Evolutionary conservation across 2,329 filamentous ascomycete genomes (phyloP).

Genomic region (Fusarium proliferatum): DNA sequence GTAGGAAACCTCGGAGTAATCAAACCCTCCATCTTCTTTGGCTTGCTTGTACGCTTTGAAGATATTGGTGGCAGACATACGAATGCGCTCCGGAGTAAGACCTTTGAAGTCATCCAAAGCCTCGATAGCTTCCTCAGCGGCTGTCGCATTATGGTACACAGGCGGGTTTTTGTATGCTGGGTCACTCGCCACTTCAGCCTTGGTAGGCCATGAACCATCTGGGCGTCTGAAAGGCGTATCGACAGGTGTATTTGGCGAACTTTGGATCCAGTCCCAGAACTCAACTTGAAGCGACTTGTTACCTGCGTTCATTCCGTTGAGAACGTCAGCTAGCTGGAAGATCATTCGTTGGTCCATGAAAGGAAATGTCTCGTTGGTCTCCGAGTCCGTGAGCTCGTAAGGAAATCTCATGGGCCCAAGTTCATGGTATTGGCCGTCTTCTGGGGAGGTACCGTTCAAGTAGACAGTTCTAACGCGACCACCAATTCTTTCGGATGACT

Average conservation of each 20-base stretch:
- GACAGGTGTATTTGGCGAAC: slow-evolving; percentile 8
- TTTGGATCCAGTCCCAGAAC: slow-evolving; percentile 72
- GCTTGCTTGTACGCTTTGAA: slow-evolving; percentile 48
- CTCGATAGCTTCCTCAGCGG: slow-evolving; percentile 35
- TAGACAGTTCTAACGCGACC: slow-evolving; percentile 58
- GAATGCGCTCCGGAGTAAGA: slow-evolving; percentile 34
- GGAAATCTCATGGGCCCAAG: slow-evolving; percentile 75
- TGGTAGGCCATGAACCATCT: slow-evolving; percentile 43
- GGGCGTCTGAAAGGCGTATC: slow-evolving; percentile 34
- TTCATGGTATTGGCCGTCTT: slow-evolving; percentile 53
- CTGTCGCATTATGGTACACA: slow-evolving; percentile 42
- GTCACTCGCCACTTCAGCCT: slow-evolving; percentile 40
- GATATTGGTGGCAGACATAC: slow-evolving; percentile 43
- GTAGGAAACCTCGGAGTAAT: slow-evolving; percentile 47
- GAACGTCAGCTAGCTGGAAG: slow-evolving; percentile 69
- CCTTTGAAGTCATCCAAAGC: slow-evolving; percentile 46
- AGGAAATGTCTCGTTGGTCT: slow-evolving; percentile 65
- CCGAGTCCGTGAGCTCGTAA: slow-evolving; percentile 60
- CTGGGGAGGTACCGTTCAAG: slow-evolving; percentile 50
- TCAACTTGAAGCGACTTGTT: slow-evolving; percentile 61
- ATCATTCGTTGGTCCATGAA: slow-evolving; percentile 74
- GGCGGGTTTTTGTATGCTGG: slow-evolving; percentile 23
- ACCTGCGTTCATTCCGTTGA: slow-evolving; percentile 69
- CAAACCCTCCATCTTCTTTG: slow-evolving; percentile 44
- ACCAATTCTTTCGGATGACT: slow-evolving; percentile 54